These are phyloP conservation scores for Kurtzmaniella quercitrusa DNA, from an alignment of 1,139 yeast species.

Conservation along the genomic window DNA sequence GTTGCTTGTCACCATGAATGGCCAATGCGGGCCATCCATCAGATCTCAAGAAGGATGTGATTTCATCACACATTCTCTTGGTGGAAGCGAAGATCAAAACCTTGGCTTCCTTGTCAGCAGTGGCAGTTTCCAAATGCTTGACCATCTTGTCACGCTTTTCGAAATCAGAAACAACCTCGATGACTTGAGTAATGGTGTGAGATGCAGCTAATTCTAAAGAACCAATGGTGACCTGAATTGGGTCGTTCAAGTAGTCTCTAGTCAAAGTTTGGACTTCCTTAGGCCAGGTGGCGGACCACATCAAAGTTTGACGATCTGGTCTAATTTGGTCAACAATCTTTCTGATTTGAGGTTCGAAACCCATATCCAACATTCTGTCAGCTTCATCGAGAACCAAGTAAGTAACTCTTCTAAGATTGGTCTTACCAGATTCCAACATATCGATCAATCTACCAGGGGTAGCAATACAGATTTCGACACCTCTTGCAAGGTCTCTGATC, in stretches of 20 bases:
- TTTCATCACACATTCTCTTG: constrained; percentile 95
- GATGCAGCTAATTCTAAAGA: constrained; percentile 95
- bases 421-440: constrained; percentile 92
- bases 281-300: constrained; percentile 99
- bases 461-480: constrained; percentile 93
- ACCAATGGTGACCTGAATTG: constrained; percentile 95
- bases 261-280: constrained; percentile 93
- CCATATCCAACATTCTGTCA: constrained; percentile 96
- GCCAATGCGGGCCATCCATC: constrained; percentile 99
- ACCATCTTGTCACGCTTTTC: constrained; percentile 90
- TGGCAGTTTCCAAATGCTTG: constrained; percentile 80
- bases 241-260: constrained; percentile 84
- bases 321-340: constrained; percentile 92
- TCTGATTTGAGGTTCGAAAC: constrained; percentile 94
- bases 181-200: constrained; percentile 90
- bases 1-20: constrained; percentile 98
- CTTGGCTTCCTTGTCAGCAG: constrained; percentile 75
- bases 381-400: constrained; percentile 97
- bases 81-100: constrained; percentile 88
- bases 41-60: constrained; percentile 84
- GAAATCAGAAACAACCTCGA: constrained; percentile 85
- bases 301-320: constrained; percentile 96
- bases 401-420: constrained; percentile 93
- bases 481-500: constrained; percentile 90
- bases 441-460: constrained; percentile 98